Evolutionary conservation across 129 eudicot genomes (phyloP).

Genomic region (Helianthus tuberosus): DNA sequence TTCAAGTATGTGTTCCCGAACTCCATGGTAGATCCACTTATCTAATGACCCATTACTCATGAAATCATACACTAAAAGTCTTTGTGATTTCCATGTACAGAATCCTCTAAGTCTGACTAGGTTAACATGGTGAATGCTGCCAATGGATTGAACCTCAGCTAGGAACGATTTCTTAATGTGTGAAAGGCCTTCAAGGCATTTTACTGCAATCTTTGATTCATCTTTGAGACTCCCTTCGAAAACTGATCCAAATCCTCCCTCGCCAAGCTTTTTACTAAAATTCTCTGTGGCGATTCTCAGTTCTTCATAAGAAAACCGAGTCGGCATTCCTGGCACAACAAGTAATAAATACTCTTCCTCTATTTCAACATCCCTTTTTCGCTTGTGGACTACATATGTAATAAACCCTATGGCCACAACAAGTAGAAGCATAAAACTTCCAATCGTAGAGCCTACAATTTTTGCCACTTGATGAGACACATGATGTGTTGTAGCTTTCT

Average conservation of each 20-base stretch:
- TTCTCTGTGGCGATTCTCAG: neutral
- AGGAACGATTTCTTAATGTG: neutral
- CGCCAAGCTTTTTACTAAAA: neutral
- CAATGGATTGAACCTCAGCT: slow-evolving; percentile 3
- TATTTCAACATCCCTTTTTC: neutral
- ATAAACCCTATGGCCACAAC: neutral
- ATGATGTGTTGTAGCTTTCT: neutral
- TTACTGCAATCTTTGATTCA: neutral
- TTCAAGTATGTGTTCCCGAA: neutral
- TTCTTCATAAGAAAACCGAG: neutral
- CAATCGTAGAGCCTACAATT: slow-evolving; percentile 1
- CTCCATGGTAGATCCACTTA: neutral
- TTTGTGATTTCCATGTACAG: neutral
- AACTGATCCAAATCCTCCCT: slow-evolving; percentile 5
- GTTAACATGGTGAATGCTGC: neutral
- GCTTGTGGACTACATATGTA: neutral
- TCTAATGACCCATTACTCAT: neutral
- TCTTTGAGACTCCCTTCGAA: neutral
- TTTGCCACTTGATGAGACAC: neutral
- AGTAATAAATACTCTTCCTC: neutral
- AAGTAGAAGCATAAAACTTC: neutral
- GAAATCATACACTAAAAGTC: neutral
- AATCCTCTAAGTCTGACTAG: neutral
- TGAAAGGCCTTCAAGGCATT: neutral
- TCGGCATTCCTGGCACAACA: slow-evolving; percentile 6